Evolutionary conservation across 306 rosid species (phyloP).

Genomic region (Vigna trinervia): DNA sequence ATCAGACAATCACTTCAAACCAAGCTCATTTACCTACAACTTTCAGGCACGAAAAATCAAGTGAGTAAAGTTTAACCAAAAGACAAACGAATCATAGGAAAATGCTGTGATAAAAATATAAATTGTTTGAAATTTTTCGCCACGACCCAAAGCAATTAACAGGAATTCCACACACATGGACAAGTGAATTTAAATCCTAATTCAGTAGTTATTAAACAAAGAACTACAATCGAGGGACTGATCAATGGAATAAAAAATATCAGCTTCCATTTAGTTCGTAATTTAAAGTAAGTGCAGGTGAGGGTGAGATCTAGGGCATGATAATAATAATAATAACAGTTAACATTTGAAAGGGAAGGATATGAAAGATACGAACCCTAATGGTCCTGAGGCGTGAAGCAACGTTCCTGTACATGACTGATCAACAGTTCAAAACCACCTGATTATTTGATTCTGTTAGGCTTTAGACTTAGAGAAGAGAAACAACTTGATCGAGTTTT

Average conservation of each 20-base stretch:
- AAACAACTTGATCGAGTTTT: background rate
- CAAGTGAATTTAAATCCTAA: background rate
- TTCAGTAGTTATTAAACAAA: background rate
- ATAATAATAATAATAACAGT: background rate
- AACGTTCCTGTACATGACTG: conserved; percentile 66
- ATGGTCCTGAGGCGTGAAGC: conserved; percentile 68
- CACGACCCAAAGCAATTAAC: background rate
- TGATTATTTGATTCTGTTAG: background rate
- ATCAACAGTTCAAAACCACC: too few species aligned
- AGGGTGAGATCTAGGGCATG: conserved; percentile 40
- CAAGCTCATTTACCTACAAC: background rate
- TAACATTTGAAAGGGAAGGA: conserved; percentile 1
- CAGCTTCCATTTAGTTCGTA: conserved; percentile 7
- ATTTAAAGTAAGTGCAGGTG: background rate
- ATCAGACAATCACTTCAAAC: conserved; percentile 27
- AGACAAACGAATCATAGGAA: background rate
- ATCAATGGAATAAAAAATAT: background rate
- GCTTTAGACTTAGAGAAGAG: background rate
- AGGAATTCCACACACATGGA: background rate
- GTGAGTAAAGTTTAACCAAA: background rate
- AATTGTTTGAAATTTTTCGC: background rate
- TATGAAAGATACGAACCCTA: conserved; percentile 55
- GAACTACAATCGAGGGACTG: background rate
- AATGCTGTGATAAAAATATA: background rate
- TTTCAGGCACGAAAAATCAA: background rate